A percentile compares a stretch with the other conserved stretches of the same genome.
Conservation (phyloP, 2,329 filamentous ascomycete genomes). For the Trichoderma oligosporum region DNA sequence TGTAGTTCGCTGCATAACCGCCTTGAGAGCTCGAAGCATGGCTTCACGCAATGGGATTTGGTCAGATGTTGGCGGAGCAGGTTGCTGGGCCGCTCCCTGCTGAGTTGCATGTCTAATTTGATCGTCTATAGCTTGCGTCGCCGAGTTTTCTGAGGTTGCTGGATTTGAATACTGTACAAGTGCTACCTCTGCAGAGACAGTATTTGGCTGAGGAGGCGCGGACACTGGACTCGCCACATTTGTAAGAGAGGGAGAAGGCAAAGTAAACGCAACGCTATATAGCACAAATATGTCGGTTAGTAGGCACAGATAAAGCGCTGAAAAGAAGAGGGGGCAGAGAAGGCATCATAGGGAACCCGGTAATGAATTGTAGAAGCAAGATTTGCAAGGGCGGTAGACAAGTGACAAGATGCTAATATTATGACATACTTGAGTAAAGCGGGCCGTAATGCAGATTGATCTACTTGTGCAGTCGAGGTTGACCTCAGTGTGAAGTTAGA, state of each 20-base stretch:
- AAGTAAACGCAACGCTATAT: constrained; percentile 32
- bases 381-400: too few species aligned
- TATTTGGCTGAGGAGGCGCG: neutral
- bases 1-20: neutral
- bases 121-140: neutral
- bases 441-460: too few species aligned
- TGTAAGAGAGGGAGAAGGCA: constrained; percentile 62
- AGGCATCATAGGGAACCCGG: too few species aligned
- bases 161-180: neutral
- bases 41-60: neutral
- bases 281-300: neutral
- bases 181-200: neutral
- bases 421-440: too few species aligned
- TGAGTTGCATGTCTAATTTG: neutral
- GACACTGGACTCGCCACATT: constrained; percentile 52
- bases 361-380: too few species aligned
- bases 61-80: neutral
- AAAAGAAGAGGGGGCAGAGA: too few species aligned
- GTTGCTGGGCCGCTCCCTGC: neutral
- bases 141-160: too few species aligned
- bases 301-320: too few species aligned
- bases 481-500: too few species aligned
- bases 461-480: too few species aligned
- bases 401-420: too few species aligned
- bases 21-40: neutral